These are phyloP conservation scores for Chaetomiaceae sp. DNA, from an alignment of 2,329 filamentous ascomycete genomes.

Conservation along the genomic window DNA sequence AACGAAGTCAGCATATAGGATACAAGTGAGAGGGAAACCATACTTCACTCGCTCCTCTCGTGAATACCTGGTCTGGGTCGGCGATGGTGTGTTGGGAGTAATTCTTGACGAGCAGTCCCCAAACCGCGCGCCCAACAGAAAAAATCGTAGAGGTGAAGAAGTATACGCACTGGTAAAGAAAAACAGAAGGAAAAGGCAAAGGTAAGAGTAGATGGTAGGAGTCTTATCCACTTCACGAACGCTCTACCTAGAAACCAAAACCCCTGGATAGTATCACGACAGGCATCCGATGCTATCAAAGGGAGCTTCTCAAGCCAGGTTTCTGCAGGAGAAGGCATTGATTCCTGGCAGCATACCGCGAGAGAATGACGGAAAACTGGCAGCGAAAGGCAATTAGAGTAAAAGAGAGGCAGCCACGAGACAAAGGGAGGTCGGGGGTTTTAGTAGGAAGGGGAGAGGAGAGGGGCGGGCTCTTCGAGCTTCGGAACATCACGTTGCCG, in stretches of 20 bases:
- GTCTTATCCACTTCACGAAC: not conserved
- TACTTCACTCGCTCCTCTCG: not conserved
- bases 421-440: too few relatives aligned
- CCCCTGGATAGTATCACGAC: slow-evolving; percentile 4
- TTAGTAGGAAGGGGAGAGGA: too few relatives aligned
- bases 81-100: not conserved
- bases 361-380: too few relatives aligned
- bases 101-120: not conserved
- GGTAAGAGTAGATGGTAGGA: not conserved
- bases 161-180: not conserved
- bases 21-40: not conserved
- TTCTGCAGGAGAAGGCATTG: not conserved
- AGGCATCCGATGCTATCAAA: slow-evolving; percentile 9
- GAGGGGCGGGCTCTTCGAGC: too few relatives aligned
- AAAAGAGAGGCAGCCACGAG: too few relatives aligned
- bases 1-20: not conserved
- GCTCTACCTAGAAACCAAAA: not conserved
- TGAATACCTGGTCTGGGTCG: slow-evolving; percentile 1
- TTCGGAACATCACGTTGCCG: too few relatives aligned
- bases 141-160: not conserved
- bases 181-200: not conserved
- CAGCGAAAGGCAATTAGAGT: too few relatives aligned
- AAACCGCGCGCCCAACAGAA: not conserved
- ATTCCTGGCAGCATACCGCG: too few relatives aligned
- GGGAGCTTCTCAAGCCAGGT: slow-evolving; percentile 6